Evolutionary conservation across 2,329 filamentous ascomycete genomes (phyloP).

Genomic region (Cladosporium velox): DNA sequence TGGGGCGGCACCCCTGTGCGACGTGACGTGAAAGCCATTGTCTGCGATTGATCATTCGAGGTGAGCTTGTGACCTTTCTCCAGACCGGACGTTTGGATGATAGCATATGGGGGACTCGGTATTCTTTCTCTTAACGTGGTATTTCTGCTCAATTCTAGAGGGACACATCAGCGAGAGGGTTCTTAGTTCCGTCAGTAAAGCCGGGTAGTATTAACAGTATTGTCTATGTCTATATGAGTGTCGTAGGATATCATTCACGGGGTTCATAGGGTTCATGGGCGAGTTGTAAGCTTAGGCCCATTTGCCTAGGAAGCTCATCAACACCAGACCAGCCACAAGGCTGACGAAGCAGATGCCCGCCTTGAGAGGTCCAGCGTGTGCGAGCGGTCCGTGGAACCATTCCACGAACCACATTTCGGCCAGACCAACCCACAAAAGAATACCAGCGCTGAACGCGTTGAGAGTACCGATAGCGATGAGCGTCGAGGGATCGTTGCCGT

Average conservation of each 20-base stretch:
- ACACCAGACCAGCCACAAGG: slow-evolving; percentile 61
- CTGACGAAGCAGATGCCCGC: slow-evolving; percentile 52
- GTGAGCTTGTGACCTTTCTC: not conserved
- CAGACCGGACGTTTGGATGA: not conserved
- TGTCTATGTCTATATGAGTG: slow-evolving; percentile 6
- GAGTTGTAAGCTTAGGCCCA: slow-evolving; percentile 61
- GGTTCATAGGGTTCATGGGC: not conserved
- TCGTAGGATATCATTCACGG: not conserved
- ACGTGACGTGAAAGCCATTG: not conserved
- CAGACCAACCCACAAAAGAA: slow-evolving; percentile 76
- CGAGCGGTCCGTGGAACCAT: slow-evolving; percentile 60
- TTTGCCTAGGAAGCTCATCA: slow-evolving; percentile 74
- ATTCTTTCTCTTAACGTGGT: not conserved
- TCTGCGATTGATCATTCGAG: not conserved
- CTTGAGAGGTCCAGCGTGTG: slow-evolving; percentile 49
- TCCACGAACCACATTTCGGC: slow-evolving; percentile 80
- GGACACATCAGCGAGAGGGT: not conserved
- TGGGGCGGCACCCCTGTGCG: not conserved
- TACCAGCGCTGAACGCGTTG: slow-evolving; percentile 72
- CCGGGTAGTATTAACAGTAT: not conserved
- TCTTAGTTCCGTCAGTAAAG: not conserved
- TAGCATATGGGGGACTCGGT: not conserved
- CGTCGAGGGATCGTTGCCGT: slow-evolving; percentile 69
- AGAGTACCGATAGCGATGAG: slow-evolving; percentile 72
- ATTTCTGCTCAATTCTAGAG: not conserved